A percentile compares a stretch with the other conserved stretches of the same genome.
Evolutionary conservation across 1,139 yeast genomes (phyloP).

Genomic region (Scheffersomyces segobiensis): DNA sequence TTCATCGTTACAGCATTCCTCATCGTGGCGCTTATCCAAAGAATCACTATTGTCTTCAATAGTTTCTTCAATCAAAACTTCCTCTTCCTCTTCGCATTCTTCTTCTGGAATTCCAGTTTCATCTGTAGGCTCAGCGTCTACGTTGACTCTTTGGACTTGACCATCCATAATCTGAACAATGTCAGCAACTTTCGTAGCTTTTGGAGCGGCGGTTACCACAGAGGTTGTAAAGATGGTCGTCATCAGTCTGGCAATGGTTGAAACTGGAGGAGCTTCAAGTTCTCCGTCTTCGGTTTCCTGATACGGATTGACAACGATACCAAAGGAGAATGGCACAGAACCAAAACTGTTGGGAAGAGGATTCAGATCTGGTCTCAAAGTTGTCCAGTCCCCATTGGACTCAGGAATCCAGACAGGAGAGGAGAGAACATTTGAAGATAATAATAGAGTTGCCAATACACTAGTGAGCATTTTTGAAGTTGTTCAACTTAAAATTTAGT

Average conservation of each 20-base stretch:
- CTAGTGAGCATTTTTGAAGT: background rate
- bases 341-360: constrained; percentile 19
- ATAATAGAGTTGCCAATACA: background rate
- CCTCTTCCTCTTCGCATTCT: constrained; percentile 6
- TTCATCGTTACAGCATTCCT: constrained; percentile 3
- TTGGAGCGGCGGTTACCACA: constrained; percentile 22
- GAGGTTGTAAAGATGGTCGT: constrained; percentile 21
- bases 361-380: constrained; percentile 24
- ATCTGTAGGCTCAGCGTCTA: background rate
- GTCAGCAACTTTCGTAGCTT: constrained; percentile 23
- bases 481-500: constrained; percentile 1
- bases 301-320: constrained; percentile 34
- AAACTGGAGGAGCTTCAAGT: constrained; percentile 11
- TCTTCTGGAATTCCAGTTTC: constrained; percentile 2
- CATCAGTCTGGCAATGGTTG: constrained; percentile 15
- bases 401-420: constrained; percentile 28
- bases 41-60: background rate
- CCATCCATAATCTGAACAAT: constrained; percentile 33
- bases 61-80: background rate
- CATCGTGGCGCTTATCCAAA: constrained; percentile 2
- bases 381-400: constrained; percentile 37
- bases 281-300: constrained; percentile 16
- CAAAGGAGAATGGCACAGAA: constrained; percentile 34
- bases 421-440: constrained; percentile 1
- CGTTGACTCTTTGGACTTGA: constrained; percentile 24